phyloP scores from a whole-genome alignment of 2,329 filamentous ascomycete species.

The Talaromyces sp. region DNA sequence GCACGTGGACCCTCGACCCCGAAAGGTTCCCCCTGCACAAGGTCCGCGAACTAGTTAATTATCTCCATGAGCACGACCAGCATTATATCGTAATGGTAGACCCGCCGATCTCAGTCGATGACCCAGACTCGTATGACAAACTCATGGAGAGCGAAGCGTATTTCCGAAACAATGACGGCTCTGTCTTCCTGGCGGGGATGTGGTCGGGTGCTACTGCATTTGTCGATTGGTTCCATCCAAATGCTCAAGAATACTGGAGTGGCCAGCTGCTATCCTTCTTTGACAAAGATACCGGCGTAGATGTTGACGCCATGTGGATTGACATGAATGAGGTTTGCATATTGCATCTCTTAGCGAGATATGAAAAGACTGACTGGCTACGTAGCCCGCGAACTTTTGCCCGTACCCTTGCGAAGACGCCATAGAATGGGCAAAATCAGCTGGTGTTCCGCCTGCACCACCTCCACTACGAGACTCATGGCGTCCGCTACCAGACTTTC shows the following conservation, averaged over 20 bases:
- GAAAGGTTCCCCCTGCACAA: slow-evolving; percentile 34
- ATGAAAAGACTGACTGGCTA: background rate
- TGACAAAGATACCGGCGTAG: slow-evolving; percentile 55
- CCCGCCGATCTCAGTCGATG: slow-evolving; percentile 49
- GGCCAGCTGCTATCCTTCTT: slow-evolving; percentile 63
- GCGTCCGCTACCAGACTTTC: slow-evolving; percentile 62
- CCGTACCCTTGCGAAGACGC: slow-evolving; percentile 52
- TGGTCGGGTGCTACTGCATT: slow-evolving; percentile 71
- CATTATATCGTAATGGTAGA: slow-evolving; percentile 76
- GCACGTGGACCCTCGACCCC: slow-evolving; percentile 35
- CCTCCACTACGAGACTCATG: slow-evolving; percentile 59
- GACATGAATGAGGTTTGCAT: slow-evolving; percentile 55
- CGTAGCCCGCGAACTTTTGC: slow-evolving; percentile 42
- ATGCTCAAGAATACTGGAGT: slow-evolving; percentile 63
- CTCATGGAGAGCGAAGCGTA: slow-evolving; percentile 29
- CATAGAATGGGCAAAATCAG: slow-evolving; percentile 43
- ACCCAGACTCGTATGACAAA: slow-evolving; percentile 30
- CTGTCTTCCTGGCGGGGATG: slow-evolving; percentile 57
- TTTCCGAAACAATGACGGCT: slow-evolving; percentile 54
- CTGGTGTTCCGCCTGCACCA: slow-evolving; percentile 50
- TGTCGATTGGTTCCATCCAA: slow-evolving; percentile 70
- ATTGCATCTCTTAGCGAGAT: too few relatives aligned
- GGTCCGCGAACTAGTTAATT: slow-evolving; percentile 60
- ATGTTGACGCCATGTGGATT: slow-evolving; percentile 74
- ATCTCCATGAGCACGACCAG: slow-evolving; percentile 62